Percentiles rank a stretch among this genome's conserved stretches.
phyloP scores from a whole-genome alignment of 2,329 filamentous ascomycete species.

The Diaporthe sp. region DNA sequence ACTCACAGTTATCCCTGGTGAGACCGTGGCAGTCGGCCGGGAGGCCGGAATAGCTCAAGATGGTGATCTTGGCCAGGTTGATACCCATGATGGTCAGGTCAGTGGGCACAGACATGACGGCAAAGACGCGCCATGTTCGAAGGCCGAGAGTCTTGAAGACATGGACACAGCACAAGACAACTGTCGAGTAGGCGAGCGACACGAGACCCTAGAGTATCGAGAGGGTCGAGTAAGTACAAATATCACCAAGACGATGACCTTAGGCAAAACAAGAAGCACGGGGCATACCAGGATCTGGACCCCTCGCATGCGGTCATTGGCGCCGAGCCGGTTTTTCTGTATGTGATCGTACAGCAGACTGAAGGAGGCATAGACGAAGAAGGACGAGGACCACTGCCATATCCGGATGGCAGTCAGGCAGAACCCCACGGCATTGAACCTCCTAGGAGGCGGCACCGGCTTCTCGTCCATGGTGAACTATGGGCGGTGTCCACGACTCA shows the following conservation, averaged over 20 bases:
- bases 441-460: conserved; percentile 19
- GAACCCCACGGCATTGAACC: conserved; percentile 42
- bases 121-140: conserved; percentile 42
- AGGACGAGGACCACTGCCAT: conserved; percentile 45
- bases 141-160: conserved; percentile 42
- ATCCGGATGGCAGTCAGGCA: conserved; percentile 42
- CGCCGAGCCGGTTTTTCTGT: conserved; percentile 32
- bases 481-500: not conserved
- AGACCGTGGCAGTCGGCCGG: conserved; percentile 42
- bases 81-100: conserved; percentile 46
- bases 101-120: conserved; percentile 43
- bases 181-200: conserved; percentile 44
- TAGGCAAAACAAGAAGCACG: not conserved
- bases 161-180: conserved; percentile 43
- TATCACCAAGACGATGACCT: not conserved
- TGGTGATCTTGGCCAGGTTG: conserved; percentile 45
- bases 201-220: conserved; percentile 40
- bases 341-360: conserved; percentile 37
- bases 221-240: not conserved
- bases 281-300: conserved; percentile 40
- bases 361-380: conserved; percentile 50
- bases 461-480: conserved; percentile 36
- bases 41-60: conserved; percentile 42
- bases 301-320: conserved; percentile 35
- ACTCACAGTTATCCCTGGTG: conserved; percentile 41